Evolutionary conservation across 2,329 filamentous ascomycete species (phyloP).

Genomic region (Aspergillus aculeatus): DNA sequence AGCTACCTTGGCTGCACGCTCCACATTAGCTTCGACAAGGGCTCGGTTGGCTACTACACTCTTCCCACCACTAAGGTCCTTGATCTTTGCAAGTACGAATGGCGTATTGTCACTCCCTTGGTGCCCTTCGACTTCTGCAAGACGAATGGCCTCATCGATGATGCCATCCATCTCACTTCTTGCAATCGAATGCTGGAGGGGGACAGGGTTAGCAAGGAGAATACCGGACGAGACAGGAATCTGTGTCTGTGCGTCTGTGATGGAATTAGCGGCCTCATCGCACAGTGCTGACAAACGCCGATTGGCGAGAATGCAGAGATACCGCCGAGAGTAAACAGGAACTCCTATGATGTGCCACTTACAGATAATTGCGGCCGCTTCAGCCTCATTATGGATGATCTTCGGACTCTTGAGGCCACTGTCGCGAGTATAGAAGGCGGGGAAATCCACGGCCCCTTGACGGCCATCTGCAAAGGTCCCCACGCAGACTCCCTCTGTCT

Average conservation of each 20-base stretch:
- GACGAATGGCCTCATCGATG: slow-evolving; percentile 66
- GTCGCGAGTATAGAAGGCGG: slow-evolving; percentile 87
- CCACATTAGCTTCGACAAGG: slow-evolving; percentile 66
- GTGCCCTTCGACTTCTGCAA: slow-evolving; percentile 64
- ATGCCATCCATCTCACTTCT: slow-evolving; percentile 67
- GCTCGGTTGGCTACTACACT: slow-evolving; percentile 74
- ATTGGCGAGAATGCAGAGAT: background rate
- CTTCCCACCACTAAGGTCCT: slow-evolving; percentile 69
- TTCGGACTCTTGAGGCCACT: slow-evolving; percentile 79
- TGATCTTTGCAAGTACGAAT: slow-evolving; percentile 75
- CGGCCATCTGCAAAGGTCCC: slow-evolving; percentile 87
- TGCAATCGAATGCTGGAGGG: slow-evolving; percentile 66
- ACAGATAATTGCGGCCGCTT: slow-evolving; percentile 87
- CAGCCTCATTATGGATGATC: slow-evolving; percentile 69
- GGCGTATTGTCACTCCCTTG: slow-evolving; percentile 79
- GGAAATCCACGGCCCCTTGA: slow-evolving; percentile 72
- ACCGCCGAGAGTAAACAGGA: background rate
- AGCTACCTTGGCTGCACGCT: slow-evolving; percentile 63
- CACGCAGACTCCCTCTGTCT: slow-evolving; percentile 72
- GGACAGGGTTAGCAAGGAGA: slow-evolving; percentile 86
- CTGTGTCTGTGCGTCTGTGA: slow-evolving; percentile 66
- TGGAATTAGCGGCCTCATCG: slow-evolving; percentile 5
- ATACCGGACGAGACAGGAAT: slow-evolving; percentile 75
- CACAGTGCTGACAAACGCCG: background rate
- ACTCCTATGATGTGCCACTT: slow-evolving; percentile 31